Percentiles rank a stretch among this genome's conserved stretches.
Conservation (phyloP, 1,284 basidiomycete genomes). For the Ceratobasidium sp. region DNA sequence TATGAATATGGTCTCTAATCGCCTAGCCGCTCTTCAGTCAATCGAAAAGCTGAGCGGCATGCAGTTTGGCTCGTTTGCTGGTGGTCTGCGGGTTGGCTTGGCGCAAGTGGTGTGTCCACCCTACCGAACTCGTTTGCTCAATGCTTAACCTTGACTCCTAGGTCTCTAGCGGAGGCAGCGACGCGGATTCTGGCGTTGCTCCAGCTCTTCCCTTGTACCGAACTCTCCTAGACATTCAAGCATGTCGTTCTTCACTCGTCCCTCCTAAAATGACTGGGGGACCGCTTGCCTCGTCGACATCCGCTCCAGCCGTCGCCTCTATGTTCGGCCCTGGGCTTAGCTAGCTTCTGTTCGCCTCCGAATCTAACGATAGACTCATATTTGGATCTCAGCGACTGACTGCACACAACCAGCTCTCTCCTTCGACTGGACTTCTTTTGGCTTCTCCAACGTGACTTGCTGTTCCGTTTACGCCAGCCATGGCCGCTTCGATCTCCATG, state of each 20-base stretch:
- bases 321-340: conserved; percentile 38
- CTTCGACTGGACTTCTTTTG: conserved; percentile 27
- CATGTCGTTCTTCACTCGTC: neutral
- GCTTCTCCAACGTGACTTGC: conserved; percentile 6
- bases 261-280: neutral
- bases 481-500: conserved; percentile 32
- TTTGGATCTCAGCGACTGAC: neutral
- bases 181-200: neutral
- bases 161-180: conserved; percentile 2
- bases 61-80: conserved; percentile 23
- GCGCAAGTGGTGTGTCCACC: conserved; percentile 20
- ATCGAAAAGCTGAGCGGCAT: conserved; percentile 38
- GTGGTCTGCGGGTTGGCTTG: conserved; percentile 25
- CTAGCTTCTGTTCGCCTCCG: conserved; percentile 37
- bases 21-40: conserved; percentile 34
- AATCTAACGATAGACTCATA: conserved; percentile 13
- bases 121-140: neutral
- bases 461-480: conserved; percentile 21
- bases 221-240: conserved; percentile 30
- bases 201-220: conserved; percentile 40
- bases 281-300: conserved; percentile 21
- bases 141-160: neutral
- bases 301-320: conserved; percentile 26
- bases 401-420: conserved; percentile 16
- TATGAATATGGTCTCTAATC: conserved; percentile 25